phyloP scores from a whole-genome alignment of 2,329 filamentous ascomycete species.

The Calonectria leucothoes region DNA sequence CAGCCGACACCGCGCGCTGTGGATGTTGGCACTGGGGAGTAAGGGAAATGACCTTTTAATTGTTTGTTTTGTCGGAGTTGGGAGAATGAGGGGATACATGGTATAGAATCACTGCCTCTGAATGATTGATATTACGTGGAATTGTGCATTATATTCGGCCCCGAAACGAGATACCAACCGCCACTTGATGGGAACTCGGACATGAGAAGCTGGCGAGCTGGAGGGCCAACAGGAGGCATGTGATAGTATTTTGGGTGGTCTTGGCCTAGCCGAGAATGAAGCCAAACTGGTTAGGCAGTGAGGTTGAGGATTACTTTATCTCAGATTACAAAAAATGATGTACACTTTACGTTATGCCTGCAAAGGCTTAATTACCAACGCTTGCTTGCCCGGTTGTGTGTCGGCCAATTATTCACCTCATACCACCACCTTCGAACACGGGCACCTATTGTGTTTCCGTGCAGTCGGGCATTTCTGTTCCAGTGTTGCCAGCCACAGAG shows the following conservation, averaged over 20 bases:
- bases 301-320: constrained; percentile 14
- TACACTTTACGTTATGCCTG: constrained; percentile 15
- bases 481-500: constrained; percentile 90
- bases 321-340: constrained; percentile 24
- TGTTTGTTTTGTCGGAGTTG: constrained; percentile 42
- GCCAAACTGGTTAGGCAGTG: not conserved
- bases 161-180: constrained; percentile 22
- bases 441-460: constrained; percentile 81
- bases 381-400: constrained; percentile 58
- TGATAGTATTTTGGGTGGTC: not conserved
- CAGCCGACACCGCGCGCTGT: constrained; percentile 45
- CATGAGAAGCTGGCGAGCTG: not conserved
- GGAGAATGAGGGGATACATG: constrained; percentile 32
- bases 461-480: constrained; percentile 83
- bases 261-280: constrained; percentile 9
- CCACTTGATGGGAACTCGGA: not conserved
- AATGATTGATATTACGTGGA: constrained; percentile 23
- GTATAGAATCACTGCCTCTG: constrained; percentile 34
- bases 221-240: not conserved
- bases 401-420: constrained; percentile 88
- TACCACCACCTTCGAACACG: constrained; percentile 93
- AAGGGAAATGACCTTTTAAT: constrained; percentile 26
- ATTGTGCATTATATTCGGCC: constrained; percentile 34
- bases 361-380: not conserved
- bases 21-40: constrained; percentile 47